These are phyloP conservation scores for Sanguinoderma infundibulare DNA, from an alignment of 1,284 basidiomycete species.

Conservation along the genomic window DNA sequence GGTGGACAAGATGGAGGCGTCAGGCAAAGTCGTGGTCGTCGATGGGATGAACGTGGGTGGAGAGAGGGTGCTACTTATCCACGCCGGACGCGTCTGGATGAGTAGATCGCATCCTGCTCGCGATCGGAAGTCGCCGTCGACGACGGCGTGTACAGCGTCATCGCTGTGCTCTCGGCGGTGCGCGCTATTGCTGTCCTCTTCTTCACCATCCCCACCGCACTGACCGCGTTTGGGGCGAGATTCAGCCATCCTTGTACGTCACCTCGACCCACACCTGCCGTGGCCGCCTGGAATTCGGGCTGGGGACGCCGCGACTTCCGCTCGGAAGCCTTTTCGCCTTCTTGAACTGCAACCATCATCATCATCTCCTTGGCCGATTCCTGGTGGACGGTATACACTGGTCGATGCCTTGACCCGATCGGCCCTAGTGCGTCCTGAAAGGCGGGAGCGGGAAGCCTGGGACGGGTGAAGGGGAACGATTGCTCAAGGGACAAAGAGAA, in stretches of 20 bases:
- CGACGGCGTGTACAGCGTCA: conserved; percentile 16
- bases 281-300: neutral
- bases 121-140: conserved; percentile 23
- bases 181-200: conserved; percentile 12
- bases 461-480: neutral
- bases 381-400: neutral
- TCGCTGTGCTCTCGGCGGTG: conserved; percentile 13
- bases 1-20: neutral
- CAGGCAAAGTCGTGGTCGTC: neutral
- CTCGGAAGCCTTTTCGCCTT: neutral
- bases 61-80: conserved; percentile 8
- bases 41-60: conserved; percentile 4
- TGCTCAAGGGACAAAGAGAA: neutral
- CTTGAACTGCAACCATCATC: neutral
- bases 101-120: neutral
- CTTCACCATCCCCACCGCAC: neutral
- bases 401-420: neutral
- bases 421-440: neutral
- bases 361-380: neutral
- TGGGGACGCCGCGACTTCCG: neutral
- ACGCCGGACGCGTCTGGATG: neutral
- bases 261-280: neutral
- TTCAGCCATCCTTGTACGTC: neutral
- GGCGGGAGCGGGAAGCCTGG: neutral
- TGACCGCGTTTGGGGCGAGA: neutral